Evolutionary conservation across 108 stramenopile genomes (phyloP).

Genomic region (Parietichytrium sp.): DNA sequence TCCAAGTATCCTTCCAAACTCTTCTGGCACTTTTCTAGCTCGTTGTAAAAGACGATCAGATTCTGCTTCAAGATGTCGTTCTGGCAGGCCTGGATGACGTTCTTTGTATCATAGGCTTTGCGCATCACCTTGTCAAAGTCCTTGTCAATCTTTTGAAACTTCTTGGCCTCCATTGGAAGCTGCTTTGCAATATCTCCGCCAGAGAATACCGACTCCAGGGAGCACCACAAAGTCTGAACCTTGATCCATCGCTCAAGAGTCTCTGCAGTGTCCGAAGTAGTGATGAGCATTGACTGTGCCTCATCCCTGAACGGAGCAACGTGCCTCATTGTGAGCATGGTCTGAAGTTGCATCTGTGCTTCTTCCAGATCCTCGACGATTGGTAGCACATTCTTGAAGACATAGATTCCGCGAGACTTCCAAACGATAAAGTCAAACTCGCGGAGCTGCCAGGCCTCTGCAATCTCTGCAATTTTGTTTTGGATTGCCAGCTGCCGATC

Average conservation of each 20-base stretch:
- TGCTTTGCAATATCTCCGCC: constrained; percentile 89
- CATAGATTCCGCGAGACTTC: constrained; percentile 74
- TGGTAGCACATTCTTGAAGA: constrained; percentile 71
- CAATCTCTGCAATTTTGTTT: constrained; percentile 71
- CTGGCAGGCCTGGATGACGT: constrained; percentile 74
- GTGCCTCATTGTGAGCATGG: constrained; percentile 81
- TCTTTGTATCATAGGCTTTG: constrained; percentile 71
- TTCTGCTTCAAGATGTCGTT: constrained; percentile 69
- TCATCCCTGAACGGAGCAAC: constrained; percentile 74
- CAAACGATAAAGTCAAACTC: constrained; percentile 75
- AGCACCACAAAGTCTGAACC: constrained; percentile 87
- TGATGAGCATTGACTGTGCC: constrained; percentile 72
- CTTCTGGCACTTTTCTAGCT: constrained; percentile 87
- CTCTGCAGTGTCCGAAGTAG: constrained; percentile 78
- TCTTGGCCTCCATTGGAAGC: constrained; percentile 82
- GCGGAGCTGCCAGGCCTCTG: constrained; percentile 65
- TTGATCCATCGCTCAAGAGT: constrained; percentile 84
- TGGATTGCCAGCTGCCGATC: constrained; percentile 84
- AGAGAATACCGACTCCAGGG: constrained; percentile 82
- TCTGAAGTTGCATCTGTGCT: constrained; percentile 79
- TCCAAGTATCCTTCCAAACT: constrained; percentile 85
- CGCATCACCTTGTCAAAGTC: constrained; percentile 81
- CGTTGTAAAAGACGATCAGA: constrained; percentile 78
- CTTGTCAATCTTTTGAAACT: constrained; percentile 86
- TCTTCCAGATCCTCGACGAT: constrained; percentile 87